Base-by-base conservation (phyloP, 164 flowering plant species). In the Tetracentron sinense region DNA sequence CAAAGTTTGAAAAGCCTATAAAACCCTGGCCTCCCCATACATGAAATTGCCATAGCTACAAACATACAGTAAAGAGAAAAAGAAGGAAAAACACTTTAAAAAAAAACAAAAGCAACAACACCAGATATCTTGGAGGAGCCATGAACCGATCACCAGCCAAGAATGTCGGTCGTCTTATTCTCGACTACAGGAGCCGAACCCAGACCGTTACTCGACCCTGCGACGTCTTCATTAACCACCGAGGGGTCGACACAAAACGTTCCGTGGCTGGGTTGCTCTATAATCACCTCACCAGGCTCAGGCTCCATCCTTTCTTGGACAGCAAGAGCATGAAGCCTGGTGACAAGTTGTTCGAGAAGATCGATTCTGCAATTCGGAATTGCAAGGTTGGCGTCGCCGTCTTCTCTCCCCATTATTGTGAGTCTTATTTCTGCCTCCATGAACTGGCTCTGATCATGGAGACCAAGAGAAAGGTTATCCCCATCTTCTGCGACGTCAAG, bases 241-340 rank as follows among this genome's bases (percentile, higher is more conserved):
- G 90, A 1, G 77, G 86, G 0, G 64, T 69, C 11, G 89, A 85
- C 59, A 88, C 90, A 3, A 85, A 82, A 67, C 62, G 70, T 28
- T 78, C 67, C 46, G 60, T 85, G 0, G 74, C 87, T 0, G 87
- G 82, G 7, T 54, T 87, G 71, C 67, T 87, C 7, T 77, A 76
- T 48, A 63, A 81, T 30, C 83, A 77, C 19, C 65, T 87, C 0
- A 6, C 23, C 0, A 52, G 64, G 17, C 59, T 72, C 0, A 55
- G 74, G n/a, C 68, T 79, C 0, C 65, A 61, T 16, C 75, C 87
- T 3, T 87, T 87, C 54, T 56, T 85, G 67, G 93, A 87, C 57
- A 78, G 68, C 77, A 78, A 68, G 73, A 81, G 53, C 76, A 82
- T 85, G 93, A 81, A 74, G 61, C 87, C 93, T 2, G 93, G 93